Conservation (phyloP, 78 protist genomes). For the Mastigamoeba balamuthi region DNA sequence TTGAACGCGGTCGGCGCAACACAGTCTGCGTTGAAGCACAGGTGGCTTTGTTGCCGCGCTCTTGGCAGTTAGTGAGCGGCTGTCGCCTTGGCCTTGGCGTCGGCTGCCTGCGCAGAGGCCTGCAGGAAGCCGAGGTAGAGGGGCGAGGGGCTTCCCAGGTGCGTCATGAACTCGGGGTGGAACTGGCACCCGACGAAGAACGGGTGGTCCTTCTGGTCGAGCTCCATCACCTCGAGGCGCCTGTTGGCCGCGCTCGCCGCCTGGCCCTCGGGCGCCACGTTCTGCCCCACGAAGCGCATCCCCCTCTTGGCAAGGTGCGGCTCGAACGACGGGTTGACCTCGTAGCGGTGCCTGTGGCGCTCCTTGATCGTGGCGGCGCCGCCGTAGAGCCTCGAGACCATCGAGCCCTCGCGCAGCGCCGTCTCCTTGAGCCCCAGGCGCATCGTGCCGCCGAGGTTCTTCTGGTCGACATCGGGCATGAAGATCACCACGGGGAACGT, state of each 20-base stretch:
- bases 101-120: too few relatives aligned
- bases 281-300: constrained; percentile 60
- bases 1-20: too few relatives aligned
- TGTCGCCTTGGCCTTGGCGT: too few relatives aligned
- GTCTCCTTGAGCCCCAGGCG: constrained; percentile 75
- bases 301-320: constrained; percentile 56
- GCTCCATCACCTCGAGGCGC: constrained; percentile 31
- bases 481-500: constrained; percentile 49
- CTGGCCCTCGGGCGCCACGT: constrained; percentile 30
- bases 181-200: constrained; percentile 73
- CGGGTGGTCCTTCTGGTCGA: constrained; percentile 8
- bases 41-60: too few relatives aligned
- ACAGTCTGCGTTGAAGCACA: too few relatives aligned
- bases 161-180: constrained; percentile 92
- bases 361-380: constrained; percentile 66
- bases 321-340: constrained; percentile 79
- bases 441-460: constrained; percentile 96
- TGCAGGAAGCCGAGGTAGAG: constrained; percentile 72
- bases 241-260: background rate
- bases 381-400: constrained; percentile 39
- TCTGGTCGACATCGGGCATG: constrained; percentile 87
- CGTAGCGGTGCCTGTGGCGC: constrained; percentile 94
- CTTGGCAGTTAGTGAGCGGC: too few relatives aligned
- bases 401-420: constrained; percentile 16
- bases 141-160: constrained; percentile 86